phyloP scores from a whole-genome alignment of 2,329 filamentous ascomycete genomes.

The Botrytis tulipae region DNA sequence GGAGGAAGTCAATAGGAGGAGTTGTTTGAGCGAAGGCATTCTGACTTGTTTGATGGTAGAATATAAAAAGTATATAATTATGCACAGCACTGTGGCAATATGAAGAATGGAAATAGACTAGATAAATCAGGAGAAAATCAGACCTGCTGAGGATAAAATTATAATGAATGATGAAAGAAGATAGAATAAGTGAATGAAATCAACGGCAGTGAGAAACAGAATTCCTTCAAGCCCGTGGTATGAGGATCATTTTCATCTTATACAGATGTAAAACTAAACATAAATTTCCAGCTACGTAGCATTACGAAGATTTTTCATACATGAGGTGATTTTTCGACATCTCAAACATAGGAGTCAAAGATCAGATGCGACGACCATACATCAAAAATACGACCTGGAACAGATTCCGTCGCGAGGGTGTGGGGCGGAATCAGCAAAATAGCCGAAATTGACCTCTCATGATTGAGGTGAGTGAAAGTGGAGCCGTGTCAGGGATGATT shows the following conservation, averaged over 20 bases:
- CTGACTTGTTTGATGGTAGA: not conserved
- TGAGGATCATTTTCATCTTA: not conserved
- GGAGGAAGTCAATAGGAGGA: not conserved
- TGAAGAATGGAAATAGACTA: not conserved
- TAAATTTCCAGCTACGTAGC: not conserved
- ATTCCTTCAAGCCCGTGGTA: not conserved
- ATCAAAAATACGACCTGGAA: constrained; percentile 5
- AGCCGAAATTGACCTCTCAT: constrained; percentile 9
- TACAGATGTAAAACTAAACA: not conserved
- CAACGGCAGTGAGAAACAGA: not conserved
- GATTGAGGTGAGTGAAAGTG: not conserved
- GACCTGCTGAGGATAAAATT: constrained; percentile 5
- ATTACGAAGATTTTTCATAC: not conserved
- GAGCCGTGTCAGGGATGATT: constrained; percentile 4
- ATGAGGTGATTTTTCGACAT: constrained; percentile 8
- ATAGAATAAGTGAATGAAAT: not conserved
- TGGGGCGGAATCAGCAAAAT: not conserved
- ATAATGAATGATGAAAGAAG: not conserved
- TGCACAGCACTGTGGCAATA: not conserved
- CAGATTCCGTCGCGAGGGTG: constrained; percentile 4
- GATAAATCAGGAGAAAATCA: not conserved
- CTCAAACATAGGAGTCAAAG: constrained; percentile 4
- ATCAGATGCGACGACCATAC: not conserved
- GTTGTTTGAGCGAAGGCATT: not conserved
- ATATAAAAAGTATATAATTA: not conserved